Evolutionary conservation across 2,329 filamentous ascomycete genomes (phyloP), one percentile per base, ranked within the genome.

Genomic region (Tolypocladium pustulatum): DNA sequence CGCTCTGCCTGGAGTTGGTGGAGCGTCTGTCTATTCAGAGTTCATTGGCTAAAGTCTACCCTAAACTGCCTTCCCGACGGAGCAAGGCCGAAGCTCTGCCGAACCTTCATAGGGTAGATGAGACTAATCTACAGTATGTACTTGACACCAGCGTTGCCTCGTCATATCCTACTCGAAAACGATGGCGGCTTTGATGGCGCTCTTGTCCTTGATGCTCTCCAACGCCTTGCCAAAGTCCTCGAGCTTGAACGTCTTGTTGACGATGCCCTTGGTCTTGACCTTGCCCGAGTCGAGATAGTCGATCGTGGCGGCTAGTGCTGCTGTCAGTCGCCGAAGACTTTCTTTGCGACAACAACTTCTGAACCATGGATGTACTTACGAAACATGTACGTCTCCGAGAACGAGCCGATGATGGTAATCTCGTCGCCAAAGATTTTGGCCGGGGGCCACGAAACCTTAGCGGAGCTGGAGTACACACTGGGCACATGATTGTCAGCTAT

Each of bases 361-460:
- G 32, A 58, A 22, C 7, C 9, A n/a, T 25, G 9, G 25, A 37
- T 13, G 7, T 4, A 72, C 74, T 67, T 72, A 77, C 75, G 85
- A 78, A 88, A 88, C 79, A 87, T 88, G 73, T 85, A 87, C 30
- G 85, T 87, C 72, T 89, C 86, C 54, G 84, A 88, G 75, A 90
- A 90, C 57, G 83, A 87, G 32, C 87, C 86, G 57, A 90, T 75
- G 64, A 90, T 88, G 64, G 85, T 89, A 65, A 90, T 87, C 71
- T 90, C 87, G 61, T 76, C 73, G 66, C 80, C 78, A 68, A 83
- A 89, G 66, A 91, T 90, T 76, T 87, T 87, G 69, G 81, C 78
- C n/a, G 87, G 87, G 6, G 84, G 77, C 85, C 86, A 89, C 4
- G 81, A 78, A 36, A 90, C 85, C 55, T 80, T 80, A 58, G 82